A percentile compares a stretch with the other conserved stretches of the same genome.
These are phyloP conservation scores for Hebeloma cylindrosporum DNA, from an alignment of 768 basidiomycete genomes.

Conservation along the genomic window DNA sequence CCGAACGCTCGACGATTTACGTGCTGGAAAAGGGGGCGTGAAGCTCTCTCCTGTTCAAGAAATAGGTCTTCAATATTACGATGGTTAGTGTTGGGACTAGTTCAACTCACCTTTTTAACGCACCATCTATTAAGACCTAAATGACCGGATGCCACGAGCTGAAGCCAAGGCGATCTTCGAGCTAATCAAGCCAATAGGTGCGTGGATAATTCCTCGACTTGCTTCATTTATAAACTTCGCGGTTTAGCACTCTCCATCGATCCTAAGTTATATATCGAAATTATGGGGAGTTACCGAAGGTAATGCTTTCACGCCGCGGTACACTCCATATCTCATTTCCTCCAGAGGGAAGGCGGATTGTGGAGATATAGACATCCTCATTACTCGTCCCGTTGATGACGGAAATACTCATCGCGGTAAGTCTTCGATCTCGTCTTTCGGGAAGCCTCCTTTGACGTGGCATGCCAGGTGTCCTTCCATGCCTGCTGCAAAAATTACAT, in stretches of 20 bases:
- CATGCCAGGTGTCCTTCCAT: conserved; percentile 55
- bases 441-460: neutral
- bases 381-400: conserved; percentile 73
- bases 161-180: conserved; percentile 78
- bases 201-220: neutral
- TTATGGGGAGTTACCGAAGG: conserved; percentile 93
- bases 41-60: conserved; percentile 58
- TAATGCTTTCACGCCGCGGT: conserved; percentile 20
- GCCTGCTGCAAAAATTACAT: conserved; percentile 58
- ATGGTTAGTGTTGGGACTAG: conserved; percentile 43
- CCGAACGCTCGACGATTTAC: conserved; percentile 74
- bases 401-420: conserved; percentile 73
- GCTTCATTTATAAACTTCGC: neutral
- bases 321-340: neutral
- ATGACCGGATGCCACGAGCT: conserved; percentile 77
- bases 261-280: conserved; percentile 67
- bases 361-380: conserved; percentile 90
- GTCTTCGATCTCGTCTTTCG: conserved; percentile 10
- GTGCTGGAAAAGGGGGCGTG: conserved; percentile 57
- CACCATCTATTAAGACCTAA: conserved; percentile 67
- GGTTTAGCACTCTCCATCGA: conserved; percentile 68
- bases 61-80: conserved; percentile 69
- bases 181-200: conserved; percentile 70
- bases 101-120: neutral
- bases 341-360: conserved; percentile 77